Percentiles rank a stretch among this genome's conserved stretches.
Evolutionary conservation across 352 stramenopile species (phyloP).

Genomic region (Phytophthora capsici): DNA sequence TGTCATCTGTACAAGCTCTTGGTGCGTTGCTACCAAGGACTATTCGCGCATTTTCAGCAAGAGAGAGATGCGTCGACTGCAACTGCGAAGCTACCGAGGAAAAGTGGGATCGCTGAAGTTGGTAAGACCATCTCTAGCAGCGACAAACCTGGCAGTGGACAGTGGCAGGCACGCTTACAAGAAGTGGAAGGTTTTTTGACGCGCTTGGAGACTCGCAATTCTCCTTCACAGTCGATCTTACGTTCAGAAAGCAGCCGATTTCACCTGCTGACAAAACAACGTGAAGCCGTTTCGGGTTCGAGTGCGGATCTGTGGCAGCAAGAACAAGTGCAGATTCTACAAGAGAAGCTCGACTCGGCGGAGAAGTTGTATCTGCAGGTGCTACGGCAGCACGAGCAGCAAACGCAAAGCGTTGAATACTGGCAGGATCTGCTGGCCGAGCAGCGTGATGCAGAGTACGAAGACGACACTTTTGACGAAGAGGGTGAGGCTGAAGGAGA

Average conservation of each 20-base stretch:
- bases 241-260: constrained; percentile 29
- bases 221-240: neutral
- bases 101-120: constrained; percentile 1
- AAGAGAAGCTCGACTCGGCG: constrained; percentile 70
- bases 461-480: constrained; percentile 39
- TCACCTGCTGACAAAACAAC: constrained; percentile 34
- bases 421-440: constrained; percentile 63
- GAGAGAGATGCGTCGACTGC: neutral
- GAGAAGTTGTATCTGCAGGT: constrained; percentile 81
- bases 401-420: constrained; percentile 68
- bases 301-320: constrained; percentile 44
- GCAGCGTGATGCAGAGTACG: constrained; percentile 47
- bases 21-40: constrained; percentile 65
- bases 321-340: constrained; percentile 48
- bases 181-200: constrained; percentile 68
- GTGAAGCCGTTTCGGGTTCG: constrained; percentile 9
- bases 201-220: constrained; percentile 20
- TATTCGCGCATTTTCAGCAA: constrained; percentile 44
- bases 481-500: constrained; percentile 16
- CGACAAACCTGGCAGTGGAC: constrained; percentile 1
- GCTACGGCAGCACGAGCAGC: constrained; percentile 69
- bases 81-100: neutral
- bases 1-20: constrained; percentile 57
- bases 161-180: constrained; percentile 52
- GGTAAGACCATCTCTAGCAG: neutral